Conservation (phyloP, 305 asterid species). For the Striga hermonthica region DNA sequence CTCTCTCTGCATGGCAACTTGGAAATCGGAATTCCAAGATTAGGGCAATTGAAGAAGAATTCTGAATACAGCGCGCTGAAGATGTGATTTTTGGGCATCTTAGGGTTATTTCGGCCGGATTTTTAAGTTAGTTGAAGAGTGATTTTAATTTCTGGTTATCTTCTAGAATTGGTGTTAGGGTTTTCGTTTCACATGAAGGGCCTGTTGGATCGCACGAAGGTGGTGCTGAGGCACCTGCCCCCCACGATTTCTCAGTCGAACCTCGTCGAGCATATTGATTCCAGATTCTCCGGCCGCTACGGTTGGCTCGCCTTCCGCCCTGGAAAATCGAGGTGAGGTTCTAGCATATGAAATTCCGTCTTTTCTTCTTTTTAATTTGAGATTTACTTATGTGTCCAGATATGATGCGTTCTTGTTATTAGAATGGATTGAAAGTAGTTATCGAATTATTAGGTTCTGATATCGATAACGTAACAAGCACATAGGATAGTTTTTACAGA, state of each 20-base stretch:
- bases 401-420: background rate
- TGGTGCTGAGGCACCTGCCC: constrained; percentile 88
- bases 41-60: constrained; percentile 36
- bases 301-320: constrained; percentile 57
- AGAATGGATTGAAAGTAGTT: background rate
- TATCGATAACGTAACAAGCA: background rate
- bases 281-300: constrained; percentile 68
- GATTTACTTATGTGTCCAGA: constrained; percentile 4
- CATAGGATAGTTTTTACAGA: background rate
- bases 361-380: background rate
- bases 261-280: constrained; percentile 61
- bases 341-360: background rate
- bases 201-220: constrained; percentile 73
- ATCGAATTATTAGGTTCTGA: constrained; percentile 3
- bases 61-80: constrained; percentile 22
- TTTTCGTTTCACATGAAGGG: constrained; percentile 66
- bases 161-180: constrained; percentile 38
- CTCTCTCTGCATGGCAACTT: constrained; percentile 43
- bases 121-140: constrained; percentile 23
- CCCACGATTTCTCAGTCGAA: constrained; percentile 68
- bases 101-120: constrained; percentile 25
- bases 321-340: constrained; percentile 63
- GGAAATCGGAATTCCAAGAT: constrained; percentile 31
- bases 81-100: constrained; percentile 39
- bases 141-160: constrained; percentile 4